Conservation (phyloP, 2,329 filamentous ascomycete genomes). For the Paraphoma sp. region DNA sequence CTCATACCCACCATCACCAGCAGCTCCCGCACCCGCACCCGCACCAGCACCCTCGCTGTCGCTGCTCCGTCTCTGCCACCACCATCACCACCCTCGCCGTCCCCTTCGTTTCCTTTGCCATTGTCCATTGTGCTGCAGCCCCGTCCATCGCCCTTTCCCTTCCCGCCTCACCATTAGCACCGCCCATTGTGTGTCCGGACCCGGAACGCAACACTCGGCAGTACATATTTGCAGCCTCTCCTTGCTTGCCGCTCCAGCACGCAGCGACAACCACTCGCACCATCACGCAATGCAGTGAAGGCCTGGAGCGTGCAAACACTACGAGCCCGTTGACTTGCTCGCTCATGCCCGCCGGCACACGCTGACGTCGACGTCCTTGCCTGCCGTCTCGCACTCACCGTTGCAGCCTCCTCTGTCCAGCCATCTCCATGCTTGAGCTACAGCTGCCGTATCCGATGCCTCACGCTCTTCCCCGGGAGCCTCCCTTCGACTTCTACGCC, state of each 20-base stretch:
- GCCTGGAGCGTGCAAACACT: slow-evolving; percentile 21
- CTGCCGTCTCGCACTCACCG: slow-evolving; percentile 9
- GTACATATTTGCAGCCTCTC: slow-evolving; percentile 17
- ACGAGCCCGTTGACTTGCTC: slow-evolving; percentile 13
- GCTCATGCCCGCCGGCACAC: slow-evolving; percentile 23
- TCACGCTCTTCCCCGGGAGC: slow-evolving; percentile 47
- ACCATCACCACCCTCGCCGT: not conserved
- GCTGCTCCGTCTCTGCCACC: not conserved
- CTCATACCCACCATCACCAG: not conserved
- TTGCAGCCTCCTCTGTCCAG: slow-evolving; percentile 5
- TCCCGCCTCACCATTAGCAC: not conserved
- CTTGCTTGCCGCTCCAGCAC: slow-evolving; percentile 37
- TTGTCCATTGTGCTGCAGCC: not conserved
- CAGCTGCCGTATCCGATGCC: slow-evolving; percentile 50
- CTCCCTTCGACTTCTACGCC: slow-evolving; percentile 42
- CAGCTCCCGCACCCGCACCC: not conserved
- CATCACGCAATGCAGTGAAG: slow-evolving; percentile 30
- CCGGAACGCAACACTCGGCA: not conserved
- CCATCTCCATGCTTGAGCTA: slow-evolving; percentile 50
- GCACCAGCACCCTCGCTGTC: slow-evolving; percentile 2
- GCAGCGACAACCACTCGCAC: slow-evolving; percentile 1
- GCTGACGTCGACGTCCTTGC: slow-evolving; percentile 10
- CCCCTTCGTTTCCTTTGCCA: not conserved
- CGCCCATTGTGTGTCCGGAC: too few relatives aligned
- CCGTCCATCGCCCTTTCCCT: not conserved